phyloP scores from a whole-genome alignment of 306 rosid genomes.

The Cicer bijugum region DNA sequence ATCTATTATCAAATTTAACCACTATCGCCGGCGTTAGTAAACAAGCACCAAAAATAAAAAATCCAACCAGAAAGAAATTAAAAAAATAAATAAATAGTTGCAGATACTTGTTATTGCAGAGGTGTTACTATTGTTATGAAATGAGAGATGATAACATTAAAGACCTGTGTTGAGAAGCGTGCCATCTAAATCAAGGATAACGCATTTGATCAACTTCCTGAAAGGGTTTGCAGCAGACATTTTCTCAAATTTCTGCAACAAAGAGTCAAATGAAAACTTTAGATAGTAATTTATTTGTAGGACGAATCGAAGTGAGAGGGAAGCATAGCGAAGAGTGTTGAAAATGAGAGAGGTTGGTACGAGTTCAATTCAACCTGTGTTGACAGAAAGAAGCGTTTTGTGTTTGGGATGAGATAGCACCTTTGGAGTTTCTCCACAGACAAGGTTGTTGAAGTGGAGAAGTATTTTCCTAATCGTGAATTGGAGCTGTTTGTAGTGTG shows the following conservation, averaged over 20 bases:
- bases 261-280: not conserved
- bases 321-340: not conserved
- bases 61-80: not conserved
- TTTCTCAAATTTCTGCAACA: constrained; percentile 38
- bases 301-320: not conserved
- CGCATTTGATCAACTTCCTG: constrained; percentile 60
- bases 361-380: not conserved
- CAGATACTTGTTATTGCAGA: not conserved
- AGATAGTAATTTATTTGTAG: not conserved
- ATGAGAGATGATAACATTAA: not conserved
- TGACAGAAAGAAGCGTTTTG: not conserved
- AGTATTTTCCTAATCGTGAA: too few relatives aligned
- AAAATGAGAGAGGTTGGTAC: too few relatives aligned
- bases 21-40: constrained; percentile 20
- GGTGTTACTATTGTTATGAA: not conserved
- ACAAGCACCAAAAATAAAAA: constrained; percentile 11
- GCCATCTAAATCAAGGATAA: constrained; percentile 92
- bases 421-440: too few relatives aligned
- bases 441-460: too few relatives aligned
- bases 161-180: constrained; percentile 80
- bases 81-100: not conserved
- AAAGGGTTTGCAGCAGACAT: constrained; percentile 55
- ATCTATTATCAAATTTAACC: constrained; percentile 56
- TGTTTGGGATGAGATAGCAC: too few relatives aligned
- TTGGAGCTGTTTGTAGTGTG: too few relatives aligned